Percentiles rank a stretch among this genome's conserved stretches.
phyloP scores from a whole-genome alignment of 2,329 filamentous ascomycete species.

The Chrysosporium queenslandicum region DNA sequence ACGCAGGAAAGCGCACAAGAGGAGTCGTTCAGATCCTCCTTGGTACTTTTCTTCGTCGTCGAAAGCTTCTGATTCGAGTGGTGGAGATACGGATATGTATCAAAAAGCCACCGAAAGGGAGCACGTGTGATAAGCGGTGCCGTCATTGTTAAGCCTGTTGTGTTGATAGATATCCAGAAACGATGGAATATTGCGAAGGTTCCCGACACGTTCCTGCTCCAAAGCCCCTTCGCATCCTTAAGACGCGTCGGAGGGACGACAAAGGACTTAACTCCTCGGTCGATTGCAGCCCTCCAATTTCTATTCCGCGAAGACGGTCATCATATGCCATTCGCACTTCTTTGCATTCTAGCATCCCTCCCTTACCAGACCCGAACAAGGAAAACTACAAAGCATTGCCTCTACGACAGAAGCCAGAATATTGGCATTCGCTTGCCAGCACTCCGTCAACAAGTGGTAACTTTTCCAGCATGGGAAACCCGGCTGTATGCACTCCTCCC shows the following conservation, averaged over 20 bases:
- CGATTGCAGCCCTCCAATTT: conserved; percentile 16
- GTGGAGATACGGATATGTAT: conserved; percentile 22
- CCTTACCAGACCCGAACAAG: background rate
- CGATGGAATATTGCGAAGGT: conserved; percentile 3
- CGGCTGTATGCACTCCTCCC: background rate
- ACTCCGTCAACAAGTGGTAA: conserved; percentile 1
- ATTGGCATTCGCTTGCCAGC: conserved; percentile 3
- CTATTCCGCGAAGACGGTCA: conserved; percentile 24
- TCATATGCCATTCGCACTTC: conserved; percentile 17
- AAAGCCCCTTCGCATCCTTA: conserved; percentile 45
- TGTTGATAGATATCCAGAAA: background rate
- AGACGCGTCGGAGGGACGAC: conserved; percentile 25
- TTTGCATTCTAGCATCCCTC: background rate
- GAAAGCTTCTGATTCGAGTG: conserved; percentile 26
- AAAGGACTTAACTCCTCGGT: conserved; percentile 12
- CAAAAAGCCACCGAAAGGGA: conserved; percentile 19
- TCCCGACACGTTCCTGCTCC: conserved; percentile 23
- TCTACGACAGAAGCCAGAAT: background rate
- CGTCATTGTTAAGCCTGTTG: background rate
- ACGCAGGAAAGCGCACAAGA: conserved; percentile 21
- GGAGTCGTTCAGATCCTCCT: conserved; percentile 26
- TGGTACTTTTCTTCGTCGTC: conserved; percentile 24
- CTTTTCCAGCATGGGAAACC: background rate
- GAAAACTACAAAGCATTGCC: background rate
- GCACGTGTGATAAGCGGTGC: conserved; percentile 14